Percentiles rank a stretch among this genome's conserved stretches.
Conservation (phyloP, 495 filamentous ascomycete genomes). For the Daldinia childiae region DNA sequence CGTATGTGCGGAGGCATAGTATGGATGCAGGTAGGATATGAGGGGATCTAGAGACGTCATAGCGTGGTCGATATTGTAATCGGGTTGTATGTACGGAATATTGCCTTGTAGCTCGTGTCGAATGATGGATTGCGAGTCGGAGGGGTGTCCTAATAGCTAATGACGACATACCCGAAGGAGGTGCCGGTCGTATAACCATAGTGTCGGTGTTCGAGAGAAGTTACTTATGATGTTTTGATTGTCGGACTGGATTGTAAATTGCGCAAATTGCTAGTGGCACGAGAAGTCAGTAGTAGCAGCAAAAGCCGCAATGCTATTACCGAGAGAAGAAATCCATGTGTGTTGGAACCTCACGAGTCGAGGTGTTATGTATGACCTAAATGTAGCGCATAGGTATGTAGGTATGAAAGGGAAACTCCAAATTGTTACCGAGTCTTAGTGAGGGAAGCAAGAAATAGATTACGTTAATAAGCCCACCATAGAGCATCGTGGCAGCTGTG, state of each 20-base stretch:
- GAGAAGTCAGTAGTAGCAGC: conserved; percentile 28
- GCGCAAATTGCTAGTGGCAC: conserved; percentile 30
- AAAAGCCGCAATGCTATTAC: conserved; percentile 39
- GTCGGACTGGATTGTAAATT: conserved; percentile 12
- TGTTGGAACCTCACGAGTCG: conserved; percentile 18
- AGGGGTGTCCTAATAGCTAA: conserved; percentile 9
- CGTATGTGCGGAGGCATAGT: conserved; percentile 34
- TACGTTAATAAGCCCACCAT: conserved; percentile 32
- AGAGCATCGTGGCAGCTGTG: conserved; percentile 30
- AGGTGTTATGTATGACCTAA: conserved; percentile 14
- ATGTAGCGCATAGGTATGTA: conserved; percentile 7
- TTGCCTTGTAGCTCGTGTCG: conserved; percentile 20
- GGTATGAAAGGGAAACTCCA: conserved; percentile 7
- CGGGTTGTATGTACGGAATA: conserved; percentile 28
- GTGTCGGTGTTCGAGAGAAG: conserved; percentile 5
- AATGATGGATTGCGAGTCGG: conserved; percentile 15
- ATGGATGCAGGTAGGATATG: conserved; percentile 6
- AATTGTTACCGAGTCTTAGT: conserved; percentile 5
- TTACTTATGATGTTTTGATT: conserved; percentile 14
- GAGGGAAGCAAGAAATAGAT: conserved; percentile 17
- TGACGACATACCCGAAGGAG: conserved; percentile 7
- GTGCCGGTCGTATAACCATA: conserved; percentile 38
- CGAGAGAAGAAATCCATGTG: conserved; percentile 38
- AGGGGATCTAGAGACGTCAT: background rate
- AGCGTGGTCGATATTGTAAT: conserved; percentile 16